phyloP scores from a whole-genome alignment of 2,329 filamentous ascomycete genomes.

The Paecilomyces niveus region DNA sequence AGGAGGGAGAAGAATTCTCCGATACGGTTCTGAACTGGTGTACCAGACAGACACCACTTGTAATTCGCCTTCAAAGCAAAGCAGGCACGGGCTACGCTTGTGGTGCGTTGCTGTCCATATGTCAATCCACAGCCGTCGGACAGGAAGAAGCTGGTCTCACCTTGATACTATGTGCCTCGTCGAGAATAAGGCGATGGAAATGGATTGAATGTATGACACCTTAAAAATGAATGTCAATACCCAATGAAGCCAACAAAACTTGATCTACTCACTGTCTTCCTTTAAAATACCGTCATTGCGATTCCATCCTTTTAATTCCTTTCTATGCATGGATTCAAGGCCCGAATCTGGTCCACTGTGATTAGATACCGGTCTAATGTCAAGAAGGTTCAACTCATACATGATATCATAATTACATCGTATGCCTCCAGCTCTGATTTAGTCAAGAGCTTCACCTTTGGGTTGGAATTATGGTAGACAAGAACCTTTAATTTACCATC shows the following conservation, averaged over 20 bases:
- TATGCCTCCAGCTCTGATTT: slow-evolving; percentile 70
- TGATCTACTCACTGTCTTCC: slow-evolving; percentile 49
- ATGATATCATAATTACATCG: slow-evolving; percentile 96
- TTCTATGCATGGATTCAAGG: slow-evolving; percentile 84
- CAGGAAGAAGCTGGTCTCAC: slow-evolving; percentile 25
- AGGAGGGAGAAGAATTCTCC: slow-evolving; percentile 94
- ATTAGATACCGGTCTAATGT: slow-evolving; percentile 5
- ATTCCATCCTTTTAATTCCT: slow-evolving; percentile 83
- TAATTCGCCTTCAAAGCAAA: slow-evolving; percentile 82
- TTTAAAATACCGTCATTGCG: slow-evolving; percentile 75
- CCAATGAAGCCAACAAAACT: background rate
- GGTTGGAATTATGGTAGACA: slow-evolving; percentile 80
- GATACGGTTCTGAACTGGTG: slow-evolving; percentile 92
- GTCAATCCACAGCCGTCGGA: slow-evolving; percentile 1
- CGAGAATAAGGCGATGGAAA: slow-evolving; percentile 87
- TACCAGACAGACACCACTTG: slow-evolving; percentile 94
- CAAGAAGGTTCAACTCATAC: slow-evolving; percentile 49
- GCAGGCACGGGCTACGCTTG: slow-evolving; percentile 88
- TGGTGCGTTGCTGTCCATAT: slow-evolving; percentile 52
- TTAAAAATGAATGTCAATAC: slow-evolving; percentile 16
- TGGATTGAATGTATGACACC: slow-evolving; percentile 75
- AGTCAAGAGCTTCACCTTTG: slow-evolving; percentile 70
- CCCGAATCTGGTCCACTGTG: slow-evolving; percentile 41
- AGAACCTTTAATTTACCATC: slow-evolving; percentile 84
- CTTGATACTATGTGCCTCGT: slow-evolving; percentile 94